Evolutionary conservation across 176 grass and related monocot species (phyloP).

Genomic region (Ananas comosus): DNA sequence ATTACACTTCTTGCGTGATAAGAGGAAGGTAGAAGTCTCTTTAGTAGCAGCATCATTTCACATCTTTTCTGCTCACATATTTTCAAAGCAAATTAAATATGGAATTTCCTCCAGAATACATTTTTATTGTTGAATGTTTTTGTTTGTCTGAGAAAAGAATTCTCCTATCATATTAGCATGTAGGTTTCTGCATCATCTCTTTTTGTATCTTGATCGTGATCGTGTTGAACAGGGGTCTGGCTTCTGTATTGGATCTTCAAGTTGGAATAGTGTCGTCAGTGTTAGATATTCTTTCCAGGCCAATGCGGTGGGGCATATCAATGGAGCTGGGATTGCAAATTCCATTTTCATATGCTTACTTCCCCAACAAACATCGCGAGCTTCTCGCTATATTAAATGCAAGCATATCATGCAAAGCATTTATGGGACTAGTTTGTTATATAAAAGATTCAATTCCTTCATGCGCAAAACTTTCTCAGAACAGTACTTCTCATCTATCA

Average conservation of each 20-base stretch:
- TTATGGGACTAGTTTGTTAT: slow-evolving; percentile 60
- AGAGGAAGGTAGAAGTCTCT: too few species aligned
- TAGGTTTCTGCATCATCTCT: too few species aligned
- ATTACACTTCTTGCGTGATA: background rate
- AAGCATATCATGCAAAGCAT: slow-evolving; percentile 50
- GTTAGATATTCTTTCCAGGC: slow-evolving; percentile 68
- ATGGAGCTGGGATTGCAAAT: slow-evolving; percentile 50
- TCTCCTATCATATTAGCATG: too few species aligned
- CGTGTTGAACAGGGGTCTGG: slow-evolving; percentile 41
- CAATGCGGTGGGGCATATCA: slow-evolving; percentile 60
- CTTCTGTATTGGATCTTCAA: slow-evolving; percentile 51
- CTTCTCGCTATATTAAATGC: slow-evolving; percentile 56
- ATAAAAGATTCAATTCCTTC: slow-evolving; percentile 30
- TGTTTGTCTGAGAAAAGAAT: too few species aligned
- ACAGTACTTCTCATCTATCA: slow-evolving; percentile 7
- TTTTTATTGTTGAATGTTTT: background rate
- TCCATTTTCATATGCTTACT: slow-evolving; percentile 54
- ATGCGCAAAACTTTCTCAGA: slow-evolving; percentile 1
- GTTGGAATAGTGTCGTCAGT: slow-evolving; percentile 49
- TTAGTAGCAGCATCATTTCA: too few species aligned
- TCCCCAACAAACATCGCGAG: slow-evolving; percentile 46
- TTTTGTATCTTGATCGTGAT: too few species aligned
- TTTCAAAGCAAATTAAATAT: background rate
- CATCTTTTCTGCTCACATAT: too few species aligned
- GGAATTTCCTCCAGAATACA: background rate